Evolutionary conservation across 2,329 filamentous ascomycete species (phyloP), one percentile per base, ranked within the genome.

Genomic region (Fusarium setosum): DNA sequence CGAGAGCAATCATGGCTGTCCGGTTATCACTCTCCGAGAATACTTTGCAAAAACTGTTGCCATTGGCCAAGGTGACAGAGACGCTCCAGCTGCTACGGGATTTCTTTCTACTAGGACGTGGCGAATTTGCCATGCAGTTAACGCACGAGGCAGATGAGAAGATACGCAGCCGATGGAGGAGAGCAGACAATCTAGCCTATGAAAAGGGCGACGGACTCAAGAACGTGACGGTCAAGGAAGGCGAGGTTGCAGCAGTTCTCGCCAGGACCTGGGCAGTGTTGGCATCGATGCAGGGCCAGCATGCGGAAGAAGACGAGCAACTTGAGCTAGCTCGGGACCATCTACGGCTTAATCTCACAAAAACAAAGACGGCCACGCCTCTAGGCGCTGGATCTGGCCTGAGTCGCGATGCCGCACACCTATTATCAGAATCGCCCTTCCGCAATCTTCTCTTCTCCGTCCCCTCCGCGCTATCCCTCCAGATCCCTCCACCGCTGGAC

Each of bases 51-150:
- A 90, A 92, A 71, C 83, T 98, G 0, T 79, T 99, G 4, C 96
- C 96, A 0, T 81, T 94, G 6, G 84, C 87, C 11, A 91, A 88
- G 70, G 93, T 97, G 5, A 81, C 93, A 6, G 90, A 96, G 65
- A 88, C 92, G 48, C 81, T 98, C 13, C 87, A 88, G 24, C 83
- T 97, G 9, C 83, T 97, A 1, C 87, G 94, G 45, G 90, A 96
- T 56, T 97, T 97, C 78, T 93, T 97, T 68, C 84, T 99, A 3
- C 84, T 99, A 1, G 91, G 92, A 1, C 87, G 93, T 31, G 95
- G 95, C 51, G 96, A 98, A 75, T 99, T 99, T 75, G 93, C 94
- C 18, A 89, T 96, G 78, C 90, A 92, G 0, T 79, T 99, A 23
- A 93, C 96, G 1, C 87, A 90, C 32, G 92, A 97, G 79, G 93